A percentile compares a stretch with the other conserved stretches of the same genome.
Conservation (phyloP, 2,329 filamentous ascomycete species). For the Coccinonectria pachysandricola region DNA sequence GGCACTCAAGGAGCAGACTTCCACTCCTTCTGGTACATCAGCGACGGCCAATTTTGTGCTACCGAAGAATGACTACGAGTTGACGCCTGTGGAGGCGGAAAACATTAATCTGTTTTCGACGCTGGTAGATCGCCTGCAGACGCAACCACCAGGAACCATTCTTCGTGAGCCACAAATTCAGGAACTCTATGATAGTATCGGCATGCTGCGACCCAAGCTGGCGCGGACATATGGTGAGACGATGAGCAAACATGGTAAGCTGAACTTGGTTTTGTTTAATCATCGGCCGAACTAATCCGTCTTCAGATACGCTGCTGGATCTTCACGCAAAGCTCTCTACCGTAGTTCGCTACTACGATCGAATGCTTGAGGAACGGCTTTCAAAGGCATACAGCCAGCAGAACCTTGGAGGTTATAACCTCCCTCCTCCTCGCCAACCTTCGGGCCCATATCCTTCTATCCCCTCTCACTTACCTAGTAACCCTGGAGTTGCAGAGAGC, state of each 20-base stretch:
- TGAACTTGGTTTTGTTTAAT: neutral
- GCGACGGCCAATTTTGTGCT: constrained; percentile 42
- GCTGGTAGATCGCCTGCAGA: constrained; percentile 85
- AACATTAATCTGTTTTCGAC: constrained; percentile 96
- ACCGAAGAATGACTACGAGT: constrained; percentile 87
- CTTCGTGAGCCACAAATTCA: constrained; percentile 96
- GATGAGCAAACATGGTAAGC: constrained; percentile 94
- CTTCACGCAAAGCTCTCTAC: constrained; percentile 91
- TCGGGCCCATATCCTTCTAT: constrained; percentile 63
- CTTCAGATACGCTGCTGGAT: constrained; percentile 76
- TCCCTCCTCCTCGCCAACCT: constrained; percentile 41
- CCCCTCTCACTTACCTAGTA: constrained; percentile 38
- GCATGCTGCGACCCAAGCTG: constrained; percentile 82
- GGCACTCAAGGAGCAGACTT: constrained; percentile 69
- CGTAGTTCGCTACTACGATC: constrained; percentile 93
- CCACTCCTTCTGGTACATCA: constrained; percentile 25
- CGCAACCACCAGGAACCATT: constrained; percentile 90
- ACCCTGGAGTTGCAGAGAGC: constrained; percentile 55
- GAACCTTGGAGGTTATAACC: constrained; percentile 53
- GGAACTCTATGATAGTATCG: constrained; percentile 94
- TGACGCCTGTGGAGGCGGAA: constrained; percentile 87
- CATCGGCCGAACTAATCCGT: constrained; percentile 7
- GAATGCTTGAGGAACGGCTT: constrained; percentile 92
- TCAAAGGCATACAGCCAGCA: constrained; percentile 88
- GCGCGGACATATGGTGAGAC: constrained; percentile 95